Evolutionary conservation across 768 basidiomycete genomes (phyloP), one percentile per base, ranked within the genome.

Genomic region (Termitomyces sp.): DNA sequence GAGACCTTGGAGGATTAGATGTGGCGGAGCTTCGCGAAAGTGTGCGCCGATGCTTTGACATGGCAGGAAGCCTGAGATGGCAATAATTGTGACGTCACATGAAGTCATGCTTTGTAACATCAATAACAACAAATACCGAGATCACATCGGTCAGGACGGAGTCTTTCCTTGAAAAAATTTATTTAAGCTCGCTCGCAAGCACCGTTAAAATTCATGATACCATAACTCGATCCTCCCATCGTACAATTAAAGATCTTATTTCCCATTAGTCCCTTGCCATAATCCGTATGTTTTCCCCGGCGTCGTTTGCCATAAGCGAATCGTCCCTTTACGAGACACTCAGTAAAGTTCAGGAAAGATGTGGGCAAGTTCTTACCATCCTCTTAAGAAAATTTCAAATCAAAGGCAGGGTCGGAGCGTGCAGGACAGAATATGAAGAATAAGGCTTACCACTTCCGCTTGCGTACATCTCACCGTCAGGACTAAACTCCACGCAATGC

Each of bases 381-480:
- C 86, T 91, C 87, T 90, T 67, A 44, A 54, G 61, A 42, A 24
- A 47, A 45, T 57, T 21, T 26, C 40, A 57, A 55, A 51, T 48
- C 41, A 28, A 51, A 12, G 42, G 28, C 54, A 54, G 47, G 10
- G 49, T 54, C 46, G 51, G 53, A 43, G 47, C 12, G 26, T 43
- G 40, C 37, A 24, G 5, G n/a, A 14, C 37, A n/a, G 24, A 10
- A 28, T 38, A 50, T n/a, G 11, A 3, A n/a, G 10, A 50, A 17
- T 40, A 8, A 35, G 12, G 24, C 90, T 75, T 69, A 87, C 96
- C 96, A 64, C 92, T 95, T 49, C 96, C 97, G 64, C 91, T 94
- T 35, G 96, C 96, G 68, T 92, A 98, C 77, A 97, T 82, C 75
- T 98, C 97, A 22, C 96, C 96, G 67, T 98, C 96, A 0, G 96